Percentiles rank a stretch among this genome's conserved stretches.
Evolutionary conservation across 2,329 filamentous ascomycete genomes (phyloP).

Genomic region (Aspergillus proliferans): DNA sequence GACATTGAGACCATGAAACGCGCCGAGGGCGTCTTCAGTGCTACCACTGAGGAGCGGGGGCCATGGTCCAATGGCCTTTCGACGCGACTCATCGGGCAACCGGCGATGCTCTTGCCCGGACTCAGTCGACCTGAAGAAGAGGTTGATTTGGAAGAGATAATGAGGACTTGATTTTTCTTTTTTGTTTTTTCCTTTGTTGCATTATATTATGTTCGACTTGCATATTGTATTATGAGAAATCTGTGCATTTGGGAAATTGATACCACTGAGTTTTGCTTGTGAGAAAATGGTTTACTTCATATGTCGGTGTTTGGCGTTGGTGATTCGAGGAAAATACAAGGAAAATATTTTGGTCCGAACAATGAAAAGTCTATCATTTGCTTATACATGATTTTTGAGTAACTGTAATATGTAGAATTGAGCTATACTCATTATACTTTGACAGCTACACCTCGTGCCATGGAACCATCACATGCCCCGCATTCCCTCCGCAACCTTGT

Average conservation of each 20-base stretch:
- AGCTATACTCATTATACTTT: no score
- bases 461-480: constrained; percentile 8
- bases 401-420: no score
- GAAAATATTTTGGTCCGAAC: not conserved
- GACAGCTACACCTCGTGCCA: no score
- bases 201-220: constrained; percentile 4
- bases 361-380: not conserved
- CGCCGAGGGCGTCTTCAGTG: constrained; percentile 73
- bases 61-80: constrained; percentile 55
- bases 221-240: constrained; percentile 16
- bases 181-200: not conserved
- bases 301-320: not conserved
- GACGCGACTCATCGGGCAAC: constrained; percentile 28
- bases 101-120: constrained; percentile 26
- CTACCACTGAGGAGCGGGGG: constrained; percentile 81
- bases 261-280: constrained; percentile 12
- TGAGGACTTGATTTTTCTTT: constrained; percentile 20
- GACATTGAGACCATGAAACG: constrained; percentile 85
- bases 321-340: not conserved
- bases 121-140: constrained; percentile 24
- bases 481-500: constrained; percentile 4
- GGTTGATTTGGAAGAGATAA: constrained; percentile 31
- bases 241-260: constrained; percentile 11
- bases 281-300: not conserved
- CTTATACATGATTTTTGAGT: no score